Conservation (phyloP, 164 flowering plant genomes). For the Echeveria elegans region DNA sequence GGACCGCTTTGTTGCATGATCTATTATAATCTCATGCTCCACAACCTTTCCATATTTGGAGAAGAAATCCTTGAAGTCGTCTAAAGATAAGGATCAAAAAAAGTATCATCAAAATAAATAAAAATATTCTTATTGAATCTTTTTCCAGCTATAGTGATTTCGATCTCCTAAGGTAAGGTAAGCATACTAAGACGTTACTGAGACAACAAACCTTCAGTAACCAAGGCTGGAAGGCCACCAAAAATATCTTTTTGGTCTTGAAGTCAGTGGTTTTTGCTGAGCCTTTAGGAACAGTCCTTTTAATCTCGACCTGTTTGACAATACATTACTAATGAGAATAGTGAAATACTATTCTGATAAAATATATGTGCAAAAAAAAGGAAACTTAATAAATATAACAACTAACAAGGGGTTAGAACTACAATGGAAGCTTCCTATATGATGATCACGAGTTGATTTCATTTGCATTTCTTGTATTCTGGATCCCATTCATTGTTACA, state of each 20-base stretch:
- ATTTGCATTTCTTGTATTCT: neutral
- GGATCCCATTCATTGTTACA: too few relatives aligned
- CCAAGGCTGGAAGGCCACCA: slow-evolving; percentile 70
- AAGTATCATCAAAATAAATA: neutral
- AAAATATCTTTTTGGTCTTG: slow-evolving; percentile 83
- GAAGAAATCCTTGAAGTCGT: slow-evolving; percentile 60
- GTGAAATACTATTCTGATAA: neutral
- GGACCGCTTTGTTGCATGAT: slow-evolving; percentile 56
- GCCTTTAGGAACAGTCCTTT: slow-evolving; percentile 80
- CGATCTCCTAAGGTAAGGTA: too few relatives aligned
- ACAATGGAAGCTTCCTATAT: neutral
- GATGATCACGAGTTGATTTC: neutral
- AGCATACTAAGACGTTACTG: neutral
- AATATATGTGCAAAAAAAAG: neutral
- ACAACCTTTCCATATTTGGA: slow-evolving; percentile 54
- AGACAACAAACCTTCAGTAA: slow-evolving; percentile 57
- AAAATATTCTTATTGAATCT: neutral
- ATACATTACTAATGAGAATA: neutral
- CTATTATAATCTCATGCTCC: slow-evolving; percentile 62
- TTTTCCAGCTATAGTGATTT: too few relatives aligned
- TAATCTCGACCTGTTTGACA: slow-evolving; percentile 63
- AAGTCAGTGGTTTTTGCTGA: slow-evolving; percentile 49
- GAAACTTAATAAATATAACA: neutral
- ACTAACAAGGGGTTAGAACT: neutral
- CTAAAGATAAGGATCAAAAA: slow-evolving; percentile 17